Evolutionary conservation across 2,329 filamentous ascomycete genomes (phyloP), one percentile per base, ranked within the genome.

Genomic region (Paraphaeosphaeria sporulosa): DNA sequence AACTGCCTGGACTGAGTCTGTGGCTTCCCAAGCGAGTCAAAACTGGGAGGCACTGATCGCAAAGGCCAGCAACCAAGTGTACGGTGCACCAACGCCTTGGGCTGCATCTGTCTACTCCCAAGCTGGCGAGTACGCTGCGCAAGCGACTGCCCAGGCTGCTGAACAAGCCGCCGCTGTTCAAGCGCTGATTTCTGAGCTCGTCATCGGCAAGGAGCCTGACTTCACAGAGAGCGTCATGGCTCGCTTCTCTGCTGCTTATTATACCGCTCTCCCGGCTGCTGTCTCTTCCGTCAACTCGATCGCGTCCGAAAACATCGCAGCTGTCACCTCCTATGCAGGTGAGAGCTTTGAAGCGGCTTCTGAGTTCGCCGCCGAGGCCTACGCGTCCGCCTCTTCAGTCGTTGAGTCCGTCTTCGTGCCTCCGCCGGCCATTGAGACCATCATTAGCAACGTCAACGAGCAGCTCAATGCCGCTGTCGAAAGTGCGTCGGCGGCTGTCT

Each of bases 141-240:
- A 89, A 46, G 89, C 87, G 5, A 88, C 88, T 1, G 84, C 84
- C 21, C 84, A 84, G 43, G 86, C 86, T 0, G 81, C 82, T 6
- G 83, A 85, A 50, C 89, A 92, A 68, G 94, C 92, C 66, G 85
- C 86, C 5, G 87, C 87, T 27, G 85, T 96, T 5, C 88, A 89
- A 72, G 86, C 85, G 13, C 84, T 95, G 1, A 84, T 96, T 15
- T 90, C 90, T 1, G 92, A 96, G 76, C 82, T 96, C 1, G 82
- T 96, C 15, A 79, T 85, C 43, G 93, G 91, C 55, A 92, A 90
- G 75, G 92, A 96, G 73, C 89, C 91, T 0, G 87, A 89, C 15
- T 96, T 93, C 70, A 93, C 90, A 0, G 91, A 96, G 71, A 93
- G 90, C 60, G 90, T 94, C 3, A 87, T 93, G 78, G 87, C 82